These are phyloP conservation scores for Gymnopilus dilepis DNA, from an alignment of 768 basidiomycete species.

Conservation along the genomic window DNA sequence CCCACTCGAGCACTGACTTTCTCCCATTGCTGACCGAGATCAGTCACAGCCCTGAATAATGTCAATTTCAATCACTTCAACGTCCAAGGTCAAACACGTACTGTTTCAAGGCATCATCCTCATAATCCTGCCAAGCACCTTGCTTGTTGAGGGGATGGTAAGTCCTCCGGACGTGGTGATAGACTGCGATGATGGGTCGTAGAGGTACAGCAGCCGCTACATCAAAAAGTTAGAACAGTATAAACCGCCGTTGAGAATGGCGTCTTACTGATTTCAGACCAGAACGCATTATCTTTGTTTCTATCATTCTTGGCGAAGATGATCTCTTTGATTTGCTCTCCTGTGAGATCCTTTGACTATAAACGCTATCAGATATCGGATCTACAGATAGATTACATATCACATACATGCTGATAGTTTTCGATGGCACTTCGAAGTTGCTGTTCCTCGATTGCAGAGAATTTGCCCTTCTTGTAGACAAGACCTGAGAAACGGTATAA, in stretches of 20 bases:
- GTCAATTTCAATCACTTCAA: not conserved
- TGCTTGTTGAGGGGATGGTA: conserved; percentile 73
- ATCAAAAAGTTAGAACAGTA: not conserved
- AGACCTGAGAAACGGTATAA: conserved; percentile 53
- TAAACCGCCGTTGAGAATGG: conserved; percentile 2
- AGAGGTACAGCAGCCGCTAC: conserved; percentile 72
- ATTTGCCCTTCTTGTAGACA: conserved; percentile 89
- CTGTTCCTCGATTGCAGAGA: conserved; percentile 78
- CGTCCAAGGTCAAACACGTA: conserved; percentile 37
- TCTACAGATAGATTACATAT: not conserved
- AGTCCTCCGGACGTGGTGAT: conserved; percentile 76
- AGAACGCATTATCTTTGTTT: conserved; percentile 69
- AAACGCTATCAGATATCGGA: conserved; percentile 6
- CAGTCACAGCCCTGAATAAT: conserved; percentile 61
- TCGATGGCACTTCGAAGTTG: conserved; percentile 70
- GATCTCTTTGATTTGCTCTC: conserved; percentile 61
- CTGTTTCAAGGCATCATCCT: conserved; percentile 70
- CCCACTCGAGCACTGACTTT: conserved; percentile 74
- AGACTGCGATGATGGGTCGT: conserved; percentile 83
- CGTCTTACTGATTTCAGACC: conserved; percentile 77
- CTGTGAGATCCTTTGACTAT: conserved; percentile 56
- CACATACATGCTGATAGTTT: conserved; percentile 61
- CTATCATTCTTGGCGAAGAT: conserved; percentile 74
- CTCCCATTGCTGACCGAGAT: conserved; percentile 82
- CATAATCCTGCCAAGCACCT: conserved; percentile 71